These are phyloP conservation scores for Hydnomerulius pinastri DNA, from an alignment of 768 basidiomycete genomes.

Conservation along the genomic window DNA sequence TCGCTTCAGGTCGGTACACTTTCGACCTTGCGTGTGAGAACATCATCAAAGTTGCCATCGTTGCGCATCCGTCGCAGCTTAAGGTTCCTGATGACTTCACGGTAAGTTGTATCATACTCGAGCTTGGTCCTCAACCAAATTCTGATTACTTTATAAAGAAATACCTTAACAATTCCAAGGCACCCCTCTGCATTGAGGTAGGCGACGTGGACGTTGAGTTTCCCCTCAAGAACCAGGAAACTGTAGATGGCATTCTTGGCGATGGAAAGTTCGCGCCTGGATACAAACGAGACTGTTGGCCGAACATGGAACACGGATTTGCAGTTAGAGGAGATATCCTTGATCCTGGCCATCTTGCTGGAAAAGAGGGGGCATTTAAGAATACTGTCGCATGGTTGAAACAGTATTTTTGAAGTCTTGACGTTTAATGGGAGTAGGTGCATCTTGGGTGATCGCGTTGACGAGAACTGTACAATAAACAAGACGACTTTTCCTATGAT, in stretches of 20 bases:
- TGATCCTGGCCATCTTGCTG: constrained; percentile 55
- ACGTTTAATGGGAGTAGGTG: neutral
- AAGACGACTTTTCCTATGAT: neutral
- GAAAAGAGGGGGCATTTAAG: constrained; percentile 51
- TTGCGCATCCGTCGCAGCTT: constrained; percentile 50
- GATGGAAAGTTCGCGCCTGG: constrained; percentile 39
- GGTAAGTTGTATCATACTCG: constrained; percentile 13
- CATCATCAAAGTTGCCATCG: constrained; percentile 38
- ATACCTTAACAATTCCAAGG: constrained; percentile 34
- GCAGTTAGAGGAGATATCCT: constrained; percentile 51
- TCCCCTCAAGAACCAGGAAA: constrained; percentile 32
- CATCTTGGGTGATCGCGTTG: too few species aligned
- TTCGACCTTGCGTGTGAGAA: constrained; percentile 48
- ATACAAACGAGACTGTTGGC: constrained; percentile 25
- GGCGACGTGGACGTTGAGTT: constrained; percentile 38
- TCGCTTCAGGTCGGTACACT: constrained; percentile 37
- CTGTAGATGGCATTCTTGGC: constrained; percentile 41
- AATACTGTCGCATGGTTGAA: neutral
- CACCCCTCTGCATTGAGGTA: constrained; percentile 45
- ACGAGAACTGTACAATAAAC: too few species aligned
- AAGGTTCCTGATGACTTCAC: constrained; percentile 40
- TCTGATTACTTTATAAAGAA: constrained; percentile 19
- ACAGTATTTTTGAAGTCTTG: neutral
- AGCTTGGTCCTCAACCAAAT: neutral
- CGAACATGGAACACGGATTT: constrained; percentile 55